phyloP scores from a whole-genome alignment of 192 early-diverging fungal species.

The Coemansia sp. region DNA sequence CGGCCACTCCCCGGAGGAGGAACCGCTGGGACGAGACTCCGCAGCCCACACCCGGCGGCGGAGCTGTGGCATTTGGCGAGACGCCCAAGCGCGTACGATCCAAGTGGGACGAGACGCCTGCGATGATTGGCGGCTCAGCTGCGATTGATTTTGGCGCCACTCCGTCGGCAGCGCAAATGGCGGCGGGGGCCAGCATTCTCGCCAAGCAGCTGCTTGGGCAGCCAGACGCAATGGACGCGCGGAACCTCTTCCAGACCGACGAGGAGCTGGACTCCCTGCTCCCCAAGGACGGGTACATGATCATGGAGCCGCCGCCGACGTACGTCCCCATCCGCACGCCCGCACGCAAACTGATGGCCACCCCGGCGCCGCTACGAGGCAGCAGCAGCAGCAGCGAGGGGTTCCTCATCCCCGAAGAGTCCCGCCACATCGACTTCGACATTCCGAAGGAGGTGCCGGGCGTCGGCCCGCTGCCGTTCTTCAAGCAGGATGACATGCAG shows the following conservation, averaged over 20 bases:
- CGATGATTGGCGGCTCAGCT: constrained; percentile 49
- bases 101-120: constrained; percentile 95
- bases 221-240: constrained; percentile 78
- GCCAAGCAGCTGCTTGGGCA: constrained; percentile 69
- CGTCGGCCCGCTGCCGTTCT: constrained; percentile 82
- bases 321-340: constrained; percentile 97
- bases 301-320: constrained; percentile 82
- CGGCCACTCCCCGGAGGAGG: constrained; percentile 30
- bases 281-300: constrained; percentile 85
- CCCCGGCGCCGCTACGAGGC: constrained; percentile 79
- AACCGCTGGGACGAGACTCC: constrained; percentile 71
- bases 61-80: constrained; percentile 32
- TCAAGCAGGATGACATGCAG: constrained; percentile 97
- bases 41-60: constrained; percentile 36
- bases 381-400: constrained; percentile 47
- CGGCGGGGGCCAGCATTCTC: constrained; percentile 72
- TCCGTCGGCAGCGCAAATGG: constrained; percentile 62
- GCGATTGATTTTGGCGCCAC: constrained; percentile 47
- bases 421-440: constrained; percentile 60
- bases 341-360: constrained; percentile 90
- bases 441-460: constrained; percentile 87
- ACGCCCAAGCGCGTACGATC: constrained; percentile 76
- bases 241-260: constrained; percentile 87
- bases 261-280: constrained; percentile 96
- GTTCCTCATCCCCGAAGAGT: constrained; percentile 88